Conservation (phyloP, 1,284 basidiomycete species). For the Phellinidium pouzarii region DNA sequence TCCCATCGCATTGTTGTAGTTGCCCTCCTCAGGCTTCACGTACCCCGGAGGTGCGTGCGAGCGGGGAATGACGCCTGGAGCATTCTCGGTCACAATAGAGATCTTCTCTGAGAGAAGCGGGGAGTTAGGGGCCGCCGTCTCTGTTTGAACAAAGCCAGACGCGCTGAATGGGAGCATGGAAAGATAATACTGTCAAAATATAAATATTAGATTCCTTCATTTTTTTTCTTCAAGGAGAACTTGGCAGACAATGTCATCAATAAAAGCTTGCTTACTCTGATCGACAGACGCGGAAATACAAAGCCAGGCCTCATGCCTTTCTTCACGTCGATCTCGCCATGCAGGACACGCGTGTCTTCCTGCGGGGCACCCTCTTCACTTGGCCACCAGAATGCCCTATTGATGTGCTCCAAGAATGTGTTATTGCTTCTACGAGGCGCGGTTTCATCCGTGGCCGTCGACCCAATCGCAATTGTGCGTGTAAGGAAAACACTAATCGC, state of each 20-base stretch:
- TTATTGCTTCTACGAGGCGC: conserved; percentile 37
- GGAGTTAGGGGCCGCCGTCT: conserved; percentile 20
- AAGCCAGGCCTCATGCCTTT: conserved; percentile 45
- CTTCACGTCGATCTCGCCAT: conserved; percentile 47
- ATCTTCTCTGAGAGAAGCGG: conserved; percentile 38
- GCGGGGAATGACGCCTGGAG: conserved; percentile 34
- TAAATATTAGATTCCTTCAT: background rate
- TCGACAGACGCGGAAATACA: conserved; percentile 44
- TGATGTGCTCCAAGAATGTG: conserved; percentile 37
- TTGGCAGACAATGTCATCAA: background rate
- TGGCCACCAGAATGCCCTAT: conserved; percentile 45
- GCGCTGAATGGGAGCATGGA: conserved; percentile 28
- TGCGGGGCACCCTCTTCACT: conserved; percentile 18
- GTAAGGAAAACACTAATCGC: conserved; percentile 30
- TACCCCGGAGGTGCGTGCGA: conserved; percentile 55
- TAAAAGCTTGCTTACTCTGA: conserved; percentile 33
- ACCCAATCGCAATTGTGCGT: conserved; percentile 38
- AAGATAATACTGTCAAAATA: conserved; percentile 9
- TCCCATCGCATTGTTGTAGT: conserved; percentile 48
- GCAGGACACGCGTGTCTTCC: conserved; percentile 30
- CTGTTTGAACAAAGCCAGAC: conserved; percentile 35
- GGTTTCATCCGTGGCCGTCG: conserved; percentile 38
- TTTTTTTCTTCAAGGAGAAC: background rate
- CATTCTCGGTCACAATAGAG: conserved; percentile 36
- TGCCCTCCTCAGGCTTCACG: conserved; percentile 32